Percentiles rank a stretch among this genome's conserved stretches.
These are phyloP conservation scores for Glycine tomentella DNA, from an alignment of 306 rosid species.

Conservation along the genomic window DNA sequence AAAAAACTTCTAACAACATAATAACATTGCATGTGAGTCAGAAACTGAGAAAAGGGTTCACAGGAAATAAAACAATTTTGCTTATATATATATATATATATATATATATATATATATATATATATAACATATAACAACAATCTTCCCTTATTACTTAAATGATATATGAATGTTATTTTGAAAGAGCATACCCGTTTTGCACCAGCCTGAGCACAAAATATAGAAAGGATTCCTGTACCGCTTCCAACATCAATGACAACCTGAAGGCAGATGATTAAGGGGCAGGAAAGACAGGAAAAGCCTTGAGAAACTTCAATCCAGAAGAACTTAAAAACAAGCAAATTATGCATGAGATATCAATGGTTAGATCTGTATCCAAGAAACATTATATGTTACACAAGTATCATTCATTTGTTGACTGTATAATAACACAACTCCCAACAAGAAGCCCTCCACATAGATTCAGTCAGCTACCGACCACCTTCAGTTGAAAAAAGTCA, in stretches of 20 bases:
- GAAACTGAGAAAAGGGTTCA: slow-evolving; percentile 15
- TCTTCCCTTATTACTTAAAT: slow-evolving; percentile 25
- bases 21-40: slow-evolving; percentile 23
- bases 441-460: slow-evolving; percentile 6
- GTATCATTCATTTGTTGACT: slow-evolving; percentile 10
- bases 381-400: too few relatives aligned
- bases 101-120: too few relatives aligned
- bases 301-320: slow-evolving; percentile 23
- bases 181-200: slow-evolving; percentile 82
- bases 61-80: neutral
- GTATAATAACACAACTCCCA: slow-evolving; percentile 32
- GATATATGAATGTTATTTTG: slow-evolving; percentile 25
- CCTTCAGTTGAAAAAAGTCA: slow-evolving; percentile 22
- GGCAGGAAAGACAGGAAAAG: slow-evolving; percentile 30
- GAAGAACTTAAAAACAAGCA: slow-evolving; percentile 19
- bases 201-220: slow-evolving; percentile 98
- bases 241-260: slow-evolving; percentile 98
- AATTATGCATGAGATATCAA: slow-evolving; percentile 35
- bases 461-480: neutral
- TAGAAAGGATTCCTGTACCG: slow-evolving; percentile 95
- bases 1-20: slow-evolving; percentile 22
- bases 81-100: too few relatives aligned
- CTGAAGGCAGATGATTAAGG: too few relatives aligned
- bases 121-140: neutral
- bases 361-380: too few relatives aligned